These are phyloP conservation scores for Paraphaeosphaeria minitans DNA, from an alignment of 2,329 filamentous ascomycete genomes.

Conservation along the genomic window DNA sequence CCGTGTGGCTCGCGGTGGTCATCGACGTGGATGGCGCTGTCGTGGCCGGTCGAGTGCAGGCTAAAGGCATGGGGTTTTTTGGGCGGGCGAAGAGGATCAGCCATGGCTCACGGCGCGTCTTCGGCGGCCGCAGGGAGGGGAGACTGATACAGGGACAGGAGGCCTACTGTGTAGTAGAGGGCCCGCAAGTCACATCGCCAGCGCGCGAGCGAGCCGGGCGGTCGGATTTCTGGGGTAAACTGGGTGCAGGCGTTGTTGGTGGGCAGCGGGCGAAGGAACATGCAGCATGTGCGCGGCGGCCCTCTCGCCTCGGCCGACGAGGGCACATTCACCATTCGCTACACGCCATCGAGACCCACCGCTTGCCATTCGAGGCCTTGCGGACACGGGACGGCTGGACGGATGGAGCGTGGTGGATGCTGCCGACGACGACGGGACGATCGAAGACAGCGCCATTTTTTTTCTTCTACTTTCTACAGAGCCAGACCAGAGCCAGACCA, in stretches of 20 bases:
- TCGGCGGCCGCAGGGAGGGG: background rate
- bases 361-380: background rate
- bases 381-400: background rate
- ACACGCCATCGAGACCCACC: background rate
- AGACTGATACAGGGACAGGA: background rate
- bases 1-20: constrained; percentile 8
- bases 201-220: background rate
- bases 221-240: background rate
- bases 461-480: too few species aligned
- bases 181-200: background rate
- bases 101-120: constrained; percentile 10
- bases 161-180: background rate
- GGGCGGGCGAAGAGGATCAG: constrained; percentile 18
- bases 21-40: constrained; percentile 29
- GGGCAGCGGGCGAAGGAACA: constrained; percentile 1
- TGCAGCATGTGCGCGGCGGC: too few species aligned
- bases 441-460: too few species aligned
- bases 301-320: too few species aligned
- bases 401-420: background rate
- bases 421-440: background rate
- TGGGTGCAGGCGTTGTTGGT: constrained; percentile 10
- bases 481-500: too few species aligned
- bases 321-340: background rate
- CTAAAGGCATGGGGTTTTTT: constrained; percentile 20
- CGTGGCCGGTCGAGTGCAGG: constrained; percentile 26